Base-by-base conservation (phyloP, 805 yeast species). In the Saccharomycopsis microspora region DNA sequence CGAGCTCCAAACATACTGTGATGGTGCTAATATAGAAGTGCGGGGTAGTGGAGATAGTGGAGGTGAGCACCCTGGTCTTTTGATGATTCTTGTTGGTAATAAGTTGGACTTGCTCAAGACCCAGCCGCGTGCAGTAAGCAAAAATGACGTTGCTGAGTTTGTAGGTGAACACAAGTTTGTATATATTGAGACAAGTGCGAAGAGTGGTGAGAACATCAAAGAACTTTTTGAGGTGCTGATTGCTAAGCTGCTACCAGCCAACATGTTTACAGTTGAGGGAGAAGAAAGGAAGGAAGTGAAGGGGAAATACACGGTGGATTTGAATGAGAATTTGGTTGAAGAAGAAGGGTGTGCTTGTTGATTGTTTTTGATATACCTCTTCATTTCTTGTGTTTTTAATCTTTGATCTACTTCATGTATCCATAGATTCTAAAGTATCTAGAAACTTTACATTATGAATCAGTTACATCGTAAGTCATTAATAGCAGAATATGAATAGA, bases 1-100 rank as follows among this genome's bases (percentile, higher is more conserved):
- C 48, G 97, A 93, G 66, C 71, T 90, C 52, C 85, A 85, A 64
- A 79, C 82, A 53, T 96, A 88, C 5, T 71, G 72, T 41, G 78
- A 60, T 70, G 78, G 55, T 60, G 74, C 48, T 5, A 35, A 45
- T 41, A 35, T 35, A n/a, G 31, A 39, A 6, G 31, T 34, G 10
- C 9, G 40, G 5, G 28, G 31, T 27, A 42, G 39, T 11, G 33
- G n/a, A 6, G 38, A 49, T 8, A 38, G 38, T 8, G 32, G 30
- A 8, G 28, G n/a, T n/a, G 19, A 27, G 2, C 30, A 10, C 31
- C 34, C 32, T 37, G 34, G 80, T 46, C 77, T 89, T 45, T 80
- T 88, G 41, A 85, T 93, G 54, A 86, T 90, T 34, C 63, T 93
- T 6, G 84, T 90, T 3, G 98, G 97, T 0, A 93, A 87, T 63